Percentiles rank a stretch among this genome's conserved stretches.
Evolutionary conservation across 192 early-diverging fungal genomes (phyloP).

Genomic region (Umbelopsis sp.): DNA sequence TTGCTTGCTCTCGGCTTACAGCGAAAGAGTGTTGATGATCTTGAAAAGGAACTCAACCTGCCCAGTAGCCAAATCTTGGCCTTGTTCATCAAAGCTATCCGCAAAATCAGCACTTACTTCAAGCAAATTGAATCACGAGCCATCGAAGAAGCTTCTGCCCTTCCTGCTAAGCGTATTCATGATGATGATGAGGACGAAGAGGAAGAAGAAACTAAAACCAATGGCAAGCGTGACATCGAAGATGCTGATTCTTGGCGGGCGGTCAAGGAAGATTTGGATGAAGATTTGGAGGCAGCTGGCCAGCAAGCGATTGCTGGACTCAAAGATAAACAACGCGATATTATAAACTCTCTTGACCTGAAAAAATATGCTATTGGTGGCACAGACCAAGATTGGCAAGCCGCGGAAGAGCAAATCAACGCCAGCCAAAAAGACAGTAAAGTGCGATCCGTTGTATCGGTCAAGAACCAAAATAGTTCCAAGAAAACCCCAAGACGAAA

Average conservation of each 20-base stretch:
- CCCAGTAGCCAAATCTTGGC: slow-evolving; percentile 88
- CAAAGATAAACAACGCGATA: slow-evolving; percentile 73
- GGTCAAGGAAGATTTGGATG: slow-evolving; percentile 69
- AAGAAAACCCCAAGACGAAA: slow-evolving; percentile 52
- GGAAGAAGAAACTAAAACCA: slow-evolving; percentile 24
- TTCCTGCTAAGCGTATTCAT: slow-evolving; percentile 18
- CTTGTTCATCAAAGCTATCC: slow-evolving; percentile 91
- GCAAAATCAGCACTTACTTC: slow-evolving; percentile 80
- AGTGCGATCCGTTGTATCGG: slow-evolving; percentile 66
- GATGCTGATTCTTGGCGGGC: slow-evolving; percentile 92
- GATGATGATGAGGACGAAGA: slow-evolving; percentile 39
- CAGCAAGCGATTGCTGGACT: slow-evolving; percentile 68
- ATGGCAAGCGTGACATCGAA: slow-evolving; percentile 49
- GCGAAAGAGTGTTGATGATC: slow-evolving; percentile 86
- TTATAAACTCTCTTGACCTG: slow-evolving; percentile 79
- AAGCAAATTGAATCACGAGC: slow-evolving; percentile 58
- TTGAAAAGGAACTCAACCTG: slow-evolving; percentile 86
- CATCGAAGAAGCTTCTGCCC: slow-evolving; percentile 44
- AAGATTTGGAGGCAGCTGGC: slow-evolving; percentile 86
- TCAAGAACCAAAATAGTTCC: slow-evolving; percentile 68
- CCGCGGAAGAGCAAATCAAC: slow-evolving; percentile 65
- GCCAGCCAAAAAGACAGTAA: slow-evolving; percentile 53
- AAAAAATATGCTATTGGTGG: slow-evolving; percentile 73
- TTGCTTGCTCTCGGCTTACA: slow-evolving; percentile 91
- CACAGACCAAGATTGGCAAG: slow-evolving; percentile 72